These are phyloP conservation scores for Dorcoceras hygrometricum DNA, from an alignment of 257 asterid species.

Conservation along the genomic window DNA sequence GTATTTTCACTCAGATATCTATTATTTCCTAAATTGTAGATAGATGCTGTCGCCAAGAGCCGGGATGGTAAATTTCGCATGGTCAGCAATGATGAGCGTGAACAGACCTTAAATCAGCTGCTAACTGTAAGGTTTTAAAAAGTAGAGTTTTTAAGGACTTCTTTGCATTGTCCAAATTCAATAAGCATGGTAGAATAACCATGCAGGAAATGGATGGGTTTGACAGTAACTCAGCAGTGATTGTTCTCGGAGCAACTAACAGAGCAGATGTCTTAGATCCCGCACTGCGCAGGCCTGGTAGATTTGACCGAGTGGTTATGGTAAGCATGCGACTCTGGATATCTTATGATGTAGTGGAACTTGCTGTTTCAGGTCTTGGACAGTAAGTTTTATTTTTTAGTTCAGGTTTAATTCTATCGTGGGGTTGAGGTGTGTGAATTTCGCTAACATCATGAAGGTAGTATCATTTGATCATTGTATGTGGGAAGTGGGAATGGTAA, in stretches of 20 bases:
- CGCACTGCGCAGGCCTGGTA: constrained; percentile 98
- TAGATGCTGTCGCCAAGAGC: constrained; percentile 99
- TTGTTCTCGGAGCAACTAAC: constrained; percentile 98
- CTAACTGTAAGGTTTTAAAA: constrained; percentile 70
- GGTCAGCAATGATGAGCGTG: constrained; percentile 97
- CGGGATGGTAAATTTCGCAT: constrained; percentile 94
- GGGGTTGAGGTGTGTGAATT: not conserved
- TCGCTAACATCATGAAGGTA: not conserved
- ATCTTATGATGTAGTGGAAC: not conserved
- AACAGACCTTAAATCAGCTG: constrained; percentile 93
- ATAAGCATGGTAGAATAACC: constrained; percentile 28
- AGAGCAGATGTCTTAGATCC: constrained; percentile 97
- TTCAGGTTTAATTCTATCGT: not conserved
- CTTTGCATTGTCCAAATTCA: constrained; percentile 18
- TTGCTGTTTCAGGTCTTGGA: too few species aligned
- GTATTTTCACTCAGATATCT: constrained; percentile 26
- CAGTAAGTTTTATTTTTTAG: too few species aligned
- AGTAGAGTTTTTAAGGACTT: constrained; percentile 13
- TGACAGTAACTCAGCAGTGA: constrained; percentile 96
- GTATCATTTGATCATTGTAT: not conserved
- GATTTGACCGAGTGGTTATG: constrained; percentile 97
- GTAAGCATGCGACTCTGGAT: constrained; percentile 35
- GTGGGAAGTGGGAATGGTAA: too few species aligned
- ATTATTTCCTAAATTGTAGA: constrained; percentile 49
- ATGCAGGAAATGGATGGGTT: constrained; percentile 99